Conservation (phyloP, 768 basidiomycete species). For the Xerocomellus amylosporus region DNA sequence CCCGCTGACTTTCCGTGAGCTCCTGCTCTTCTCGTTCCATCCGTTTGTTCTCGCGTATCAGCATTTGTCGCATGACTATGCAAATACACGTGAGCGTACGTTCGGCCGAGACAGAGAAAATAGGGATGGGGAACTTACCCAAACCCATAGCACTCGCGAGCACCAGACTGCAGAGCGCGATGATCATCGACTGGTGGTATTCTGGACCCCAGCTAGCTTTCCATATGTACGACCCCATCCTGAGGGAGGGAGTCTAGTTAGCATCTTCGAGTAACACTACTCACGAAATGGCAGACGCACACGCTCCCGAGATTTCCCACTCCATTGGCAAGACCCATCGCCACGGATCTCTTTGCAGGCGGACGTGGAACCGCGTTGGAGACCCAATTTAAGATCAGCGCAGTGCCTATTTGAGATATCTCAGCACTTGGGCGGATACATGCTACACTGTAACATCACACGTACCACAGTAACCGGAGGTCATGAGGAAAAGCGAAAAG, state of each 20-base stretch:
- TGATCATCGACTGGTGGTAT: conserved; percentile 62
- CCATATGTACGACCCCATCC: conserved; percentile 63
- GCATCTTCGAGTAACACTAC: background rate
- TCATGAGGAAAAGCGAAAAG: conserved; percentile 64
- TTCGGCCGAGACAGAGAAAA: background rate
- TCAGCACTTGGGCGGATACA: background rate
- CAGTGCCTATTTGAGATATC: conserved; percentile 32
- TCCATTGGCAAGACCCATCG: conserved; percentile 63
- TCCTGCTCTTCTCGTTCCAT: conserved; percentile 48
- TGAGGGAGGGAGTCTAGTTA: conserved; percentile 17
- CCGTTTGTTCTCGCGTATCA: conserved; percentile 49
- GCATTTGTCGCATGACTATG: conserved; percentile 42
- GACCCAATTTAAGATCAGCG: conserved; percentile 56
- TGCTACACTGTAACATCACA: background rate
- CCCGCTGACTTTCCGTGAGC: conserved; percentile 42
- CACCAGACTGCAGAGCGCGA: conserved; percentile 36
- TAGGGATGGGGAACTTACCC: conserved; percentile 24
- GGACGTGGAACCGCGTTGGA: conserved; percentile 59
- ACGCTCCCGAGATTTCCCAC: conserved; percentile 56
- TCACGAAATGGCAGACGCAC: conserved; percentile 34
- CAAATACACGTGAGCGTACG: background rate
- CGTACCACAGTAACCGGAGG: conserved; percentile 45
- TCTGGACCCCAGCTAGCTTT: conserved; percentile 54
- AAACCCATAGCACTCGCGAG: conserved; percentile 33
- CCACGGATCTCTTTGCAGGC: conserved; percentile 49